Conservation (phyloP, 2,329 filamentous ascomycete genomes). For the Paraphaeosphaeria sporulosa region DNA sequence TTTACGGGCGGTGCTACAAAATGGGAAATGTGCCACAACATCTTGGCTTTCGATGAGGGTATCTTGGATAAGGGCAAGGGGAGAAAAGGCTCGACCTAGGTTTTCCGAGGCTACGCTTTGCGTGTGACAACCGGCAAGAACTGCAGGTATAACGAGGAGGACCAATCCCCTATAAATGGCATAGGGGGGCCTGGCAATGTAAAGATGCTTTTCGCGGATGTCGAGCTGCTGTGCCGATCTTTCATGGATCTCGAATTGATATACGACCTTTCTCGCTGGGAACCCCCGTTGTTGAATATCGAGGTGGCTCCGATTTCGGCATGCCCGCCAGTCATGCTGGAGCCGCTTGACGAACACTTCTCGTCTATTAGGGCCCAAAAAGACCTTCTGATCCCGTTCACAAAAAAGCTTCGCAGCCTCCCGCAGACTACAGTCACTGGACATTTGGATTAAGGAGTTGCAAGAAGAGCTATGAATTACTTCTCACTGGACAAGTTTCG, state of each 20-base stretch:
- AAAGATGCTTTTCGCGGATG: background rate
- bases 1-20: background rate
- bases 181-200: background rate
- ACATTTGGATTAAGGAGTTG: background rate
- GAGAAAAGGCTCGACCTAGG: background rate
- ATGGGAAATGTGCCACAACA: no score
- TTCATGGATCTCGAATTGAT: background rate
- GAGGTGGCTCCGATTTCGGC: background rate
- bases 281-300: background rate
- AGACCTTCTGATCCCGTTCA: background rate
- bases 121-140: background rate
- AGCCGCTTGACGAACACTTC: background rate
- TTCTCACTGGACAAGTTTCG: no score
- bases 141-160: background rate
- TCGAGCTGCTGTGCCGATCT: background rate
- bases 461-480: no score
- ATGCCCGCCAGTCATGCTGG: background rate
- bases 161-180: background rate
- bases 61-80: background rate
- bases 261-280: background rate
- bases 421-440: background rate
- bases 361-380: background rate
- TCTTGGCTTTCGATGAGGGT: background rate
- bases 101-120: background rate
- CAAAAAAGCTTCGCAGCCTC: background rate